A percentile compares a stretch with the other conserved stretches of the same genome.
Conservation (phyloP, 805 yeast genomes). For the Candida broadrunensis region DNA sequence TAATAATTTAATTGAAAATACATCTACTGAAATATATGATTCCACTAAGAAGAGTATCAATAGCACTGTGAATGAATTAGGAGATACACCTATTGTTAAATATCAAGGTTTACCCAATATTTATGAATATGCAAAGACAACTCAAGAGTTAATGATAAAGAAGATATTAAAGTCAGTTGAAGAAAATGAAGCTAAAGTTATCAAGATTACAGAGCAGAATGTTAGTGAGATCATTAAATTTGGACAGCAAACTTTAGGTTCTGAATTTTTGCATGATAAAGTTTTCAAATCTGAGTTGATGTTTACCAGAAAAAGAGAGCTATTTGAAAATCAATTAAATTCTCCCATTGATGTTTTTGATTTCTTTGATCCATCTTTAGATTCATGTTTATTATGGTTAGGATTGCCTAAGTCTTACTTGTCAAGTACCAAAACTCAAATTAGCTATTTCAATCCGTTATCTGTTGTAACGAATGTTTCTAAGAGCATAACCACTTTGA, state of each 20-base stretch:
- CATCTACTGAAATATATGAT: slow-evolving; percentile 58
- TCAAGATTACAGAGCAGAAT: slow-evolving; percentile 52
- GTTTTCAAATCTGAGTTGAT: slow-evolving; percentile 70
- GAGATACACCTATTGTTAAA: slow-evolving; percentile 48
- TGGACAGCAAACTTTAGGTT: slow-evolving; percentile 68
- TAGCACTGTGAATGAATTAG: slow-evolving; percentile 49
- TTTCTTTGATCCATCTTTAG: slow-evolving; percentile 73
- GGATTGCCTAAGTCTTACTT: slow-evolving; percentile 34
- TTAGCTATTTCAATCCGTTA: slow-evolving; percentile 32
- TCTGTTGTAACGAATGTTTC: slow-evolving; percentile 28
- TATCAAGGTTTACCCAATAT: slow-evolving; percentile 64
- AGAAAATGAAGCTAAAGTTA: slow-evolving; percentile 67
- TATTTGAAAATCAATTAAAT: slow-evolving; percentile 53
- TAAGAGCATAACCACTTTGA: slow-evolving; percentile 25
- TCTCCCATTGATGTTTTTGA: slow-evolving; percentile 66
- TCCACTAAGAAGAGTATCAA: slow-evolving; percentile 54
- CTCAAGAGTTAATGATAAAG: slow-evolving; percentile 66
- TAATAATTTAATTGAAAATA: slow-evolving; percentile 59
- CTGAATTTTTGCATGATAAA: slow-evolving; percentile 54
- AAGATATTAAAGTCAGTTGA: slow-evolving; percentile 63
- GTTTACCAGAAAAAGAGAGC: slow-evolving; percentile 76
- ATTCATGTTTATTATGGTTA: slow-evolving; percentile 50
- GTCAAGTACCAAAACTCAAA: slow-evolving; percentile 21
- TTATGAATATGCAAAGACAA: slow-evolving; percentile 64
- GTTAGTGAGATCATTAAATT: slow-evolving; percentile 60